A percentile compares a stretch with the other conserved stretches of the same genome.
Conservation (phyloP, 2,329 filamentous ascomycete genomes). For the Aureobasidium subglaciale region DNA sequence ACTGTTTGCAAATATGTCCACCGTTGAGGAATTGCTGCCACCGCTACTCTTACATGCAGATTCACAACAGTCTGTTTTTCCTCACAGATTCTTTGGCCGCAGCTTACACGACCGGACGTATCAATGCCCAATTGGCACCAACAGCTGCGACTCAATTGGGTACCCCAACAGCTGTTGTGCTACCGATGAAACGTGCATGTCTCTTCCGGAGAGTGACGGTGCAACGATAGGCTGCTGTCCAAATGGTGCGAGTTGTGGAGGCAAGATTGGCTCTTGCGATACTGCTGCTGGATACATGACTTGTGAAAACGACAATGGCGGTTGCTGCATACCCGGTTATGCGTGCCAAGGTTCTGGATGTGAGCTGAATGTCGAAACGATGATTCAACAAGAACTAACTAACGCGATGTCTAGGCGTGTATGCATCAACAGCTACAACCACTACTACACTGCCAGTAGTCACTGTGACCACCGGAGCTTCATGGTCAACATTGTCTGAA, state of each 20-base stretch:
- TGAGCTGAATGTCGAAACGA: slow-evolving; percentile 38
- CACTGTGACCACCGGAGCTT: slow-evolving; percentile 16
- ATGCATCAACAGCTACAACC: slow-evolving; percentile 20
- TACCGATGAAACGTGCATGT: slow-evolving; percentile 58
- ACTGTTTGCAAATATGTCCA: not conserved
- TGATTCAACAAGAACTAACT: slow-evolving; percentile 20
- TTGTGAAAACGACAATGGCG: slow-evolving; percentile 55
- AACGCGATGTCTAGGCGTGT: slow-evolving; percentile 16
- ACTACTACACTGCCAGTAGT: slow-evolving; percentile 22
- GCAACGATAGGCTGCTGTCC: slow-evolving; percentile 73
- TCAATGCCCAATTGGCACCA: slow-evolving; percentile 60
- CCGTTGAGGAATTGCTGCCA: slow-evolving; percentile 33
- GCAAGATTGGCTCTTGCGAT: slow-evolving; percentile 55
- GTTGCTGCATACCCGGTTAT: slow-evolving; percentile 69
- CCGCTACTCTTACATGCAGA: slow-evolving; percentile 47
- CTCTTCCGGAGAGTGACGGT: slow-evolving; percentile 54
- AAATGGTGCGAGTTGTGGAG: slow-evolving; percentile 54
- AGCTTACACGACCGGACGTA: slow-evolving; percentile 49
- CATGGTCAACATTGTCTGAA: slow-evolving; percentile 5
- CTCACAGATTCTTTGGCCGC: slow-evolving; percentile 23
- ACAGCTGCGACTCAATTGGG: slow-evolving; percentile 56
- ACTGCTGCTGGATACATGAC: slow-evolving; percentile 52
- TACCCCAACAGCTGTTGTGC: slow-evolving; percentile 67
- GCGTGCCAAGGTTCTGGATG: slow-evolving; percentile 64
- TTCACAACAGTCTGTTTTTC: not conserved